phyloP scores from a whole-genome alignment of 2,329 filamentous ascomycete genomes.

The Bipolaris cookei region DNA sequence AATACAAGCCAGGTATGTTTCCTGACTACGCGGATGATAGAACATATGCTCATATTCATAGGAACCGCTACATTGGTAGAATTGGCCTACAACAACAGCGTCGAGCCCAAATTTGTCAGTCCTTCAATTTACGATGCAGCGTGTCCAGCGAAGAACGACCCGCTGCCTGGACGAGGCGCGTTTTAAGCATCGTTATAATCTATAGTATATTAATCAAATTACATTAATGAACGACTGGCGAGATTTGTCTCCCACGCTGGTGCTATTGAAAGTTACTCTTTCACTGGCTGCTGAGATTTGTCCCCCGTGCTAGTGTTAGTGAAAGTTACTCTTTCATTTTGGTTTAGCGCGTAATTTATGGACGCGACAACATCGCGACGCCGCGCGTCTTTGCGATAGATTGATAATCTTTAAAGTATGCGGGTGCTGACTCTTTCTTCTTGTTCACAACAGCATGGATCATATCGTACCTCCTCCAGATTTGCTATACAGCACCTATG shows the following conservation, averaged over 20 bases:
- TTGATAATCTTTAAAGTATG: constrained; percentile 5
- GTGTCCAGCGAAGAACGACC: constrained; percentile 34
- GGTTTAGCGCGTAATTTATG: too few species aligned
- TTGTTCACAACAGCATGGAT: not conserved
- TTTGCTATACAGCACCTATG: constrained; percentile 16
- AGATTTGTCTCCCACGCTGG: constrained; percentile 12
- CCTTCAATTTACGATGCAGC: constrained; percentile 28
- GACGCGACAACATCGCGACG: too few species aligned
- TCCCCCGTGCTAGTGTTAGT: too few species aligned
- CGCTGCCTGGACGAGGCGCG: constrained; percentile 31
- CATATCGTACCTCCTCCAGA: not conserved
- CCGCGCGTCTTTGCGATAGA: constrained; percentile 13
- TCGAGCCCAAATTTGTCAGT: constrained; percentile 26
- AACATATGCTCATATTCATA: not conserved
- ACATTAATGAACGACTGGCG: too few species aligned
- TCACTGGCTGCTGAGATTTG: not conserved
- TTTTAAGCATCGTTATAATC: constrained; percentile 20
- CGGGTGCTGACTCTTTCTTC: constrained; percentile 7
- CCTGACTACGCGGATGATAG: not conserved
- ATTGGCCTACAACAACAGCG: constrained; percentile 29
- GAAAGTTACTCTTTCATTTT: too few species aligned
- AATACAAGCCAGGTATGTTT: constrained; percentile 24
- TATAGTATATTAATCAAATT: not conserved
- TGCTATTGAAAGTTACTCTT: constrained; percentile 12
- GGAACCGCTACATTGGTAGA: constrained; percentile 29